Evolutionary conservation across 495 filamentous ascomycete species (phyloP).

Genomic region (Penicillium goetzii): DNA sequence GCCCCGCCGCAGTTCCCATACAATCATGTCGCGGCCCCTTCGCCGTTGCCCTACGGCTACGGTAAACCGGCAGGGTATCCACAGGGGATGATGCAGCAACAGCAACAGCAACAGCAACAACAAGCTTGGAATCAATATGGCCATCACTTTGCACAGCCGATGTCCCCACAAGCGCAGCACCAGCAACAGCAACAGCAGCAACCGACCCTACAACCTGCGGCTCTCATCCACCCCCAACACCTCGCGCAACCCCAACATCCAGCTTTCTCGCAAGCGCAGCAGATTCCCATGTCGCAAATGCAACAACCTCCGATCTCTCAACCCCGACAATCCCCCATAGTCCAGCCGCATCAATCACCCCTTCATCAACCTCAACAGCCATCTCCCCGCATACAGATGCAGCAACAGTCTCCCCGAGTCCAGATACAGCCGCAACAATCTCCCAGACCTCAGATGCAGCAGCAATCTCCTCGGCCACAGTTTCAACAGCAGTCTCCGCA

Average conservation of each 20-base stretch:
- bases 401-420: slow-evolving; percentile 13
- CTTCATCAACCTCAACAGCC: slow-evolving; percentile 11
- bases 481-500: slow-evolving; percentile 12
- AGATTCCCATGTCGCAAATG: slow-evolving; percentile 16
- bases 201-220: slow-evolving; percentile 25
- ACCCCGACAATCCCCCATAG: slow-evolving; percentile 13
- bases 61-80: slow-evolving; percentile 44
- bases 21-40: slow-evolving; percentile 41
- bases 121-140: slow-evolving; percentile 40
- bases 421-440: slow-evolving; percentile 18
- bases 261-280: slow-evolving; percentile 25
- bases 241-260: slow-evolving; percentile 18
- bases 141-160: slow-evolving; percentile 23
- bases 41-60: slow-evolving; percentile 42
- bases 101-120: slow-evolving; percentile 32
- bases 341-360: slow-evolving; percentile 18
- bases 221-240: slow-evolving; percentile 23
- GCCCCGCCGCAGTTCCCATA: slow-evolving; percentile 47
- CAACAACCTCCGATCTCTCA: slow-evolving; percentile 12
- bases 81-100: slow-evolving; percentile 38
- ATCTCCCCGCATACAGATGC: slow-evolving; percentile 10
- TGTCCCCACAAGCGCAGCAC: slow-evolving; percentile 10
- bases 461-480: slow-evolving; percentile 7
- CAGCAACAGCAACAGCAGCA: slow-evolving; percentile 23
- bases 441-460: slow-evolving; percentile 13